phyloP scores from a whole-genome alignment of 164 flowering plant genomes.

The Malania oleifera region DNA sequence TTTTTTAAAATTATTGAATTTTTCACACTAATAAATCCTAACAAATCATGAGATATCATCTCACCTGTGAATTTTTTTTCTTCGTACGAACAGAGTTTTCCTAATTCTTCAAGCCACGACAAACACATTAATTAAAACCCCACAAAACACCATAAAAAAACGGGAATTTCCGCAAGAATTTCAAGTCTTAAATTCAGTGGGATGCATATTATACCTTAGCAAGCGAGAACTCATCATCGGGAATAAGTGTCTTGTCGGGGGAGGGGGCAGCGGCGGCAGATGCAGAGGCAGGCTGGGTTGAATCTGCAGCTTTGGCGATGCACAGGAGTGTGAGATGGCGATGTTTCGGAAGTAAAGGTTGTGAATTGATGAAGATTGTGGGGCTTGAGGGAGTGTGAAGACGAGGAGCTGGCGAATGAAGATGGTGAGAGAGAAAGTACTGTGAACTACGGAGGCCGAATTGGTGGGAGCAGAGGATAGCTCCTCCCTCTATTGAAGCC shows the following conservation, averaged over 20 bases:
- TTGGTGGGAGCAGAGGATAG: conserved; percentile 7
- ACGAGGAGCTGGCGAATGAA: background rate
- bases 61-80: no score
- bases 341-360: background rate
- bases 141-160: background rate
- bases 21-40: no score
- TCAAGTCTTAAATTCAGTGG: no score
- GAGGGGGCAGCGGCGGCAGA: conserved; percentile 26
- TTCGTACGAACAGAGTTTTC: no score
- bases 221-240: conserved; percentile 62
- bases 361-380: background rate
- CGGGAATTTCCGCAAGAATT: background rate
- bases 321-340: conserved; percentile 16
- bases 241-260: conserved; percentile 30
- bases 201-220: no score
- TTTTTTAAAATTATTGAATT: no score
- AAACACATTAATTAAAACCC: background rate
- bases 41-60: no score
- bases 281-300: conserved; percentile 56
- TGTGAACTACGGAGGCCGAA: background rate
- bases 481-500: conserved; percentile 17
- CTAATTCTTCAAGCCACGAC: background rate
- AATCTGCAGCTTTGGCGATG: conserved; percentile 52
- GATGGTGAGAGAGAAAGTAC: conserved; percentile 2
- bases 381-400: conserved; percentile 1